Base-by-base conservation (phyloP, 345 rosid genomes). In the Heritiera littoralis region DNA sequence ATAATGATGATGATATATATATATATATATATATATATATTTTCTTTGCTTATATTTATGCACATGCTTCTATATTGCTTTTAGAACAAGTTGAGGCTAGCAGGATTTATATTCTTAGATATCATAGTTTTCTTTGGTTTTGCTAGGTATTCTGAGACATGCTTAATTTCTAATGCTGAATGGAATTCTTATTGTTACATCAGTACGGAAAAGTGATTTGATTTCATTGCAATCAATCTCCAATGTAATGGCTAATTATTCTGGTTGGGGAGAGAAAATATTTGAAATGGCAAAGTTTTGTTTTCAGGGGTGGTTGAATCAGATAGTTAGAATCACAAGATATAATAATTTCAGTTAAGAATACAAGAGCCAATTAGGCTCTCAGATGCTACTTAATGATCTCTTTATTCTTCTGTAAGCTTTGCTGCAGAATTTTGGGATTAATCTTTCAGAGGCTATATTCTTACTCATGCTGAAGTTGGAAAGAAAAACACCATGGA, bases 261-360 rank as follows among this genome's bases (percentile, higher is more conserved):
- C 73, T 17, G 30, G 66, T 41, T 5, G 51, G 20, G 51, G 14
- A 75, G n/a, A 30, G 23, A 55, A 35, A 35, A 51, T 52, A 52
- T n/a, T 12, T 4, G 59, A 18, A 66, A 73, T 23, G 48, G 30
- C 38, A 72, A 72, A 4, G 61, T 76, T 78, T 81, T 76, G 76
- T 67, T 78, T 79, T 79, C 63, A 59, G 43, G 18, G 75, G 85
- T 80, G 23, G 85, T 66, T 86, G 78, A 78, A 75, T 77, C 76
- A 69, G 54, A 61, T 17, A 51, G 40, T 56, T 45, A 46, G 76
- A 41, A 69, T 73, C 81, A 45, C 80, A 56, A 30, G 67, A 52
- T 15, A 17, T 30, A 72, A 82, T 79, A 64, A 81, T 67, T 78
- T 28, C 23, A n/a, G 49, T 77, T 40, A 64, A 63, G 84, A 84